Evolutionary conservation across 1,139 yeast species (phyloP).

Genomic region (Saccharomycopsis phalli): DNA sequence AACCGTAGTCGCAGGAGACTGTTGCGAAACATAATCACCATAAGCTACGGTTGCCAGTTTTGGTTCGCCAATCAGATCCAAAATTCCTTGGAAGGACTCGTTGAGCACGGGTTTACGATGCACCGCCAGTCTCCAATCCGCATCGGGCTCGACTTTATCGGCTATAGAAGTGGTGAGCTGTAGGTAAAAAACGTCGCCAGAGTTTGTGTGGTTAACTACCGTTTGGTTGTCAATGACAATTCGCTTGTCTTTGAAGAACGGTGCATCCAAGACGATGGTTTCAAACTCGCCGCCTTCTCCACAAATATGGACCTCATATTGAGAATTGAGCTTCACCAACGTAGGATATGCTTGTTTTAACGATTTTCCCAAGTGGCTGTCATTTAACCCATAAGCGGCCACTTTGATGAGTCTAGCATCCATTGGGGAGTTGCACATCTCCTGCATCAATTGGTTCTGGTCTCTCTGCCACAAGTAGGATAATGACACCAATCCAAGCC

Average conservation of each 20-base stretch:
- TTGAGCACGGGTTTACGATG: constrained; percentile 41
- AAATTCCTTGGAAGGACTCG: constrained; percentile 38
- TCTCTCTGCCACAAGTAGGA: constrained; percentile 86
- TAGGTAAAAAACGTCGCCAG: constrained; percentile 61
- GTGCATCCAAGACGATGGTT: constrained; percentile 82
- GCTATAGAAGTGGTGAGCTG: constrained; percentile 34
- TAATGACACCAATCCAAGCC: constrained; percentile 60
- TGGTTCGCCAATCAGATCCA: constrained; percentile 7
- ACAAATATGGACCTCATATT: constrained; percentile 83
- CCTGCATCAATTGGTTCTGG: constrained; percentile 69
- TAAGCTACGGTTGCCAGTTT: background rate
- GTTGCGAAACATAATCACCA: too few species aligned
- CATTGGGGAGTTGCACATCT: constrained; percentile 47
- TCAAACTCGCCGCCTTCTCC: constrained; percentile 99
- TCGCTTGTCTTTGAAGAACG: constrained; percentile 52
- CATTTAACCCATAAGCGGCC: constrained; percentile 78
- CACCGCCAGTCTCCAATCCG: constrained; percentile 27
- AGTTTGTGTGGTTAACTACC: constrained; percentile 40
- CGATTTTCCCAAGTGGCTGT: constrained; percentile 57
- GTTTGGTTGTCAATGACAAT: constrained; percentile 38
- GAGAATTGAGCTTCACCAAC: constrained; percentile 46
- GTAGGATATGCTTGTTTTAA: constrained; percentile 54
- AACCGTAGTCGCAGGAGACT: constrained; percentile 15
- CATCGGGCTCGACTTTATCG: constrained; percentile 23
- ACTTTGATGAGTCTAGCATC: constrained; percentile 88